Evolutionary conservation across 257 asterid genomes (phyloP).

Genomic region (Echites panduratus): DNA sequence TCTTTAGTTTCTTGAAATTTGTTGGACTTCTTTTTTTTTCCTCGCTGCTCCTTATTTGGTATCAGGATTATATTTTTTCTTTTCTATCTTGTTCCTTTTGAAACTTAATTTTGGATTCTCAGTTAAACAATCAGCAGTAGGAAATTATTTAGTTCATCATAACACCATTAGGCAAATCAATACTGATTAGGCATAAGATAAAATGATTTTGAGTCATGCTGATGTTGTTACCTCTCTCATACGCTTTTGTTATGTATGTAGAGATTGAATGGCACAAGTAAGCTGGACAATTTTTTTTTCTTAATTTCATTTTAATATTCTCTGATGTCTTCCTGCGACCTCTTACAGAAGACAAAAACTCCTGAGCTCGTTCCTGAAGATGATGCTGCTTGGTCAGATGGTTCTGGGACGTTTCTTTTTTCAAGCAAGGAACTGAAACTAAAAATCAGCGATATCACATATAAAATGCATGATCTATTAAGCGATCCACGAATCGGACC

Average conservation of each 20-base stretch:
- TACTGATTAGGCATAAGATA: no score
- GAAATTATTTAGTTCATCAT: not conserved
- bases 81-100: not conserved
- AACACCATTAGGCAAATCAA: not conserved
- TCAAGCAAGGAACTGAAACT: constrained; percentile 46
- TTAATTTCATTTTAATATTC: not conserved
- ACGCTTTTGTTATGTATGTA: not conserved
- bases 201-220: not conserved
- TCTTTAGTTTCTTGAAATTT: not conserved
- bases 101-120: not conserved
- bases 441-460: constrained; percentile 27
- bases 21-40: not conserved
- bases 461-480: constrained; percentile 36
- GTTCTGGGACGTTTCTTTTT: constrained; percentile 41
- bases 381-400: constrained; percentile 53
- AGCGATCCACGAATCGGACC: constrained; percentile 94
- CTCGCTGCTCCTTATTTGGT: not conserved
- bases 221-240: not conserved
- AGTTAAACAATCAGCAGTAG: not conserved
- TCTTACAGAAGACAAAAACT: constrained; percentile 67
- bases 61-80: not conserved
- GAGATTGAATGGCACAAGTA: constrained; percentile 1
- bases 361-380: constrained; percentile 91
- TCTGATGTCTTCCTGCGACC: not conserved
- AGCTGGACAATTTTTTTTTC: not conserved